phyloP scores from a whole-genome alignment of 1,139 yeast genomes.

The Chernovozyma sophiae-reginae region DNA sequence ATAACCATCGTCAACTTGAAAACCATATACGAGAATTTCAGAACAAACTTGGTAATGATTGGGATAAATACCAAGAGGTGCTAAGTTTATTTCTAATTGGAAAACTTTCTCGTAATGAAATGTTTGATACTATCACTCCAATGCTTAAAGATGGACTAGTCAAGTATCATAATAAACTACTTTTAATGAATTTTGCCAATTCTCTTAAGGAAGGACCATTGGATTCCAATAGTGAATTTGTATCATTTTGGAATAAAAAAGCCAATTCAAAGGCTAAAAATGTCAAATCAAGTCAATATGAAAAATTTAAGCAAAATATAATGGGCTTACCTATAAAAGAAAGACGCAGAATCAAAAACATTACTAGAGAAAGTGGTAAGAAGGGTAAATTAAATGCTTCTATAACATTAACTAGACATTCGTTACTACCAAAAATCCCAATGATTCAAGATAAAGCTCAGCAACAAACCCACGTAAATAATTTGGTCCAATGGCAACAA shows the following conservation, averaged over 20 bases:
- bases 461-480: constrained; percentile 47
- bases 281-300: constrained; percentile 62
- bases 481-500: constrained; percentile 83
- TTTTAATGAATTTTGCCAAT: constrained; percentile 79
- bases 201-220: constrained; percentile 64
- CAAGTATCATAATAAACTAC: constrained; percentile 73
- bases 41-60: constrained; percentile 61
- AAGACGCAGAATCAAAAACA: constrained; percentile 76
- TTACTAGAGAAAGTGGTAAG: constrained; percentile 79
- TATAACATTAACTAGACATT: constrained; percentile 76
- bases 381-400: constrained; percentile 72
- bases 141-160: constrained; percentile 49
- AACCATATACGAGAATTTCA: constrained; percentile 71
- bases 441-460: constrained; percentile 59
- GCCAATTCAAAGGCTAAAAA: constrained; percentile 32
- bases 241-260: constrained; percentile 53
- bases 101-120: constrained; percentile 70
- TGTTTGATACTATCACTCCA: constrained; percentile 52
- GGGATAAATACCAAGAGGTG: constrained; percentile 85
- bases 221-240: constrained; percentile 46
- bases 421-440: constrained; percentile 85
- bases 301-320: constrained; percentile 77
- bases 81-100: constrained; percentile 76
- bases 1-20: constrained; percentile 67
- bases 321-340: constrained; percentile 85